Evolutionary conservation across 2,329 filamentous ascomycete genomes (phyloP).

Genomic region (Ploettnerulaceae sp.): DNA sequence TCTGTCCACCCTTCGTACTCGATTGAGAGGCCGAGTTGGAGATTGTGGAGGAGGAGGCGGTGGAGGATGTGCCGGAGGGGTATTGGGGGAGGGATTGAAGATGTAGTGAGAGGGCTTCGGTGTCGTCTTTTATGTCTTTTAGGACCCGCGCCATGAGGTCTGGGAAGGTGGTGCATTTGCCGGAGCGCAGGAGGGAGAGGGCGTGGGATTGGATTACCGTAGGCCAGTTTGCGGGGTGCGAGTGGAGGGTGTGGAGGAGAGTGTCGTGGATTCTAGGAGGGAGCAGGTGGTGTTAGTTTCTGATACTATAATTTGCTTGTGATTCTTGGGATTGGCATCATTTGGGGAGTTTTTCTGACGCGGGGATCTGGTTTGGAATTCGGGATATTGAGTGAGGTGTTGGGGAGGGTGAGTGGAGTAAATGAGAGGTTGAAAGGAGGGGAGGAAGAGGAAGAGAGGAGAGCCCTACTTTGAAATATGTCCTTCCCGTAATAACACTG

Average conservation of each 20-base stretch:
- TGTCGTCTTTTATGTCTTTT: constrained; percentile 47
- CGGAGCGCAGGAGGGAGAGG: constrained; percentile 54
- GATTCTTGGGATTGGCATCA: not conserved
- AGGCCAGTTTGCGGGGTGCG: constrained; percentile 58
- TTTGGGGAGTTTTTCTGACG: not conserved
- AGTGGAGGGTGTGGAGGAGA: constrained; percentile 57
- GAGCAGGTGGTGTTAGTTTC: constrained; percentile 8
- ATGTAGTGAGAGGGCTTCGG: constrained; percentile 4
- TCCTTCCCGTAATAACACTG: constrained; percentile 52
- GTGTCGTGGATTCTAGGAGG: constrained; percentile 55
- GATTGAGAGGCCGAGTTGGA: not conserved
- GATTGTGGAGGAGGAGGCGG: not conserved
- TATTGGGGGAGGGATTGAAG: not conserved
- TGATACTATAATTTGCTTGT: not conserved
- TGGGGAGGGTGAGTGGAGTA: too few relatives aligned
- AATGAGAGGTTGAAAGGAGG: not conserved
- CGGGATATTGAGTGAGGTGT: too few relatives aligned
- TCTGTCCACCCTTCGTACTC: not conserved
- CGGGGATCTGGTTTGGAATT: not conserved
- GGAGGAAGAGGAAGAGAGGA: not conserved
- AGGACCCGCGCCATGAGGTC: constrained; percentile 56
- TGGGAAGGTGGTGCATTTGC: constrained; percentile 55
- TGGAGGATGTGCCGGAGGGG: not conserved
- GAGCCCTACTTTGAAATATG: constrained; percentile 50
- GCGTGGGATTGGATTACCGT: constrained; percentile 56